phyloP scores from a whole-genome alignment of 2,329 filamentous ascomycete genomes.

The Mycocentrospora acerina region DNA sequence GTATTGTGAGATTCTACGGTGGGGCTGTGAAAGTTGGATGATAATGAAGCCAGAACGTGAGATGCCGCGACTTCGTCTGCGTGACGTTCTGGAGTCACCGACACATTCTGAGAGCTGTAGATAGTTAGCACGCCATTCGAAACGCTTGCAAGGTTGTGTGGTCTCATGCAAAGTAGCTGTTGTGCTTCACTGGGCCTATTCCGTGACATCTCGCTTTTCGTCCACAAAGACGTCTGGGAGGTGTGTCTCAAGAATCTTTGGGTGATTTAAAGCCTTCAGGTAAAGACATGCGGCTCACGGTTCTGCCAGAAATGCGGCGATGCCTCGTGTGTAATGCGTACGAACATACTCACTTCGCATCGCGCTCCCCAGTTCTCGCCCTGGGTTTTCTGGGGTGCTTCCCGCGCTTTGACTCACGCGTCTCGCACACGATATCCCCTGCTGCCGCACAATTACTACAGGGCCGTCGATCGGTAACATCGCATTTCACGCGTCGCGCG shows the following conservation, averaged over 20 bases:
- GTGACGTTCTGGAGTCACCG: conserved; percentile 19
- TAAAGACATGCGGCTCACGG: no score
- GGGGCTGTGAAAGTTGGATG: conserved; percentile 27
- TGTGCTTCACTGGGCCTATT: no score
- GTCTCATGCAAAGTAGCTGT: no score
- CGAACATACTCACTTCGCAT: conserved; percentile 16
- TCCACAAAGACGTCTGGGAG: no score
- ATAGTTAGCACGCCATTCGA: conserved; percentile 1
- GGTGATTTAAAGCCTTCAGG: no score
- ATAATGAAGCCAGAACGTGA: conserved; percentile 31
- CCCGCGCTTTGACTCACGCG: conserved; percentile 46
- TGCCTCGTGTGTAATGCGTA: not conserved
- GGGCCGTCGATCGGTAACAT: conserved; percentile 49
- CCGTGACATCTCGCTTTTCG: no score
- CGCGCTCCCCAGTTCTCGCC: conserved; percentile 18
- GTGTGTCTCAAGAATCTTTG: no score
- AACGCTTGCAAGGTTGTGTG: not conserved
- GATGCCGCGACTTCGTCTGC: conserved; percentile 34
- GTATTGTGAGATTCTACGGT: conserved; percentile 14
- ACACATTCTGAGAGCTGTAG: conserved; percentile 3
- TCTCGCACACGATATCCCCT: conserved; percentile 41
- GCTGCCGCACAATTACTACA: conserved; percentile 46
- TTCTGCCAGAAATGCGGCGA: no score
- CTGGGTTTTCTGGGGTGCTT: conserved; percentile 39
- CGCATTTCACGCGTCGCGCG: conserved; percentile 48